These are phyloP conservation scores for Candida sphagnicola DNA, from an alignment of 805 yeast species.

Conservation along the genomic window DNA sequence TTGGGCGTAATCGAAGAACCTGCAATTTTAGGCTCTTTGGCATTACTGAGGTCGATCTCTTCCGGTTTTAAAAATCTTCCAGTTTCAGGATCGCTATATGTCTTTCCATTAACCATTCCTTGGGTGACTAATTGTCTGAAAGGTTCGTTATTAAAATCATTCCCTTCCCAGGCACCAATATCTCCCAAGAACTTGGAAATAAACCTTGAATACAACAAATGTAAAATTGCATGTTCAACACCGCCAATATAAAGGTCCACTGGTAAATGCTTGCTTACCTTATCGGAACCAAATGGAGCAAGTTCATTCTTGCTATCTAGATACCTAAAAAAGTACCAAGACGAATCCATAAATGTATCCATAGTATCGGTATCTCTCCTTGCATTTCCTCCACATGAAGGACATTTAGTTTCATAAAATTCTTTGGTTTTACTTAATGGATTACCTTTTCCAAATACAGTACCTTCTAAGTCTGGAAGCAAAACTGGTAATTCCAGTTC, in stretches of 20 bases:
- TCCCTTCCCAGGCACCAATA: constrained; percentile 67
- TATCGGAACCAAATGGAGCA: constrained; percentile 44
- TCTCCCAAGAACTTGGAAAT: constrained; percentile 72
- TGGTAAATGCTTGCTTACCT: constrained; percentile 52
- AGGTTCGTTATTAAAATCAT: constrained; percentile 66
- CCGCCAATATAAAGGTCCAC: constrained; percentile 94
- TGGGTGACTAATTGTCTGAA: constrained; percentile 78
- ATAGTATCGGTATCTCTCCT: constrained; percentile 93
- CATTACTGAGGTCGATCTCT: constrained; percentile 51
- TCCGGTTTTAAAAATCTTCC: constrained; percentile 77
- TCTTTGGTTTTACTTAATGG: constrained; percentile 57
- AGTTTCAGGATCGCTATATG: constrained; percentile 65
- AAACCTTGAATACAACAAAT: constrained; percentile 81
- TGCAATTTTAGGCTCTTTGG: constrained; percentile 41
- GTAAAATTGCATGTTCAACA: constrained; percentile 94
- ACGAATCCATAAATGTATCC: constrained; percentile 98
- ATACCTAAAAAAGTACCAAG: constrained; percentile 92
- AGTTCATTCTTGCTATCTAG: constrained; percentile 63
- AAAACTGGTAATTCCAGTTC: constrained; percentile 79
- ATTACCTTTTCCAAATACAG: constrained; percentile 60
- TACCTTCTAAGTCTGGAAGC: constrained; percentile 61
- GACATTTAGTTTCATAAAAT: constrained; percentile 75
- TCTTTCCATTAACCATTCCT: constrained; percentile 97
- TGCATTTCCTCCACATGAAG: constrained; percentile 60
- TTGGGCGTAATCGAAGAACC: constrained; percentile 49